Evolutionary conservation across 2,329 filamentous ascomycete species (phyloP), one percentile per base, ranked within the genome.

Genomic region (Cercospora beticola): DNA sequence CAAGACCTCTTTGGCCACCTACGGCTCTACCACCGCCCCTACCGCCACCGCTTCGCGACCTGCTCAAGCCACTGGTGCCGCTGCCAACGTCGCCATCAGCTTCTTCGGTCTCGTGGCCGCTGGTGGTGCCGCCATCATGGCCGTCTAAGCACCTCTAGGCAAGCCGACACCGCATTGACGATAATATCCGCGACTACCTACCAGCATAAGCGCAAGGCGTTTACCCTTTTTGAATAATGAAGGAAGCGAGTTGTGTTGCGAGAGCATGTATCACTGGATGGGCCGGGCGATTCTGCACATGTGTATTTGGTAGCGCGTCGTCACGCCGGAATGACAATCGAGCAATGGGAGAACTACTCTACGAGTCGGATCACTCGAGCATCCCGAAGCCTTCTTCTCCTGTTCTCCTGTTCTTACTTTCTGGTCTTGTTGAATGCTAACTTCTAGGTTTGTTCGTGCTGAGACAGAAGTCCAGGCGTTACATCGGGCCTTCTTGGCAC

Each of bases 121-220:
- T 26, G 82, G 80, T 64, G 80, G 78, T 71, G 72, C 81, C 43
- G 81, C 80, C 67, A 78, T 81, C 72, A 77, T 83, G 66, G 76
- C 75, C 68, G 66, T 77, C 67, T 78, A 76, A 71, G 59, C 49
- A 18, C 28, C 12, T 26, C 8, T 5, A 6, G 16, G 18, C 12
- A 57, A 43, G 40, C 40, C 7, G 16, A 58, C 16, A 26, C 4
- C 18, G 36, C 14, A 40, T 26, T 18, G 62, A 33, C 30, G 52
- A 40, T 49, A 23, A 52, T 56, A 56, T 56, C 36, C 43, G 54
- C 30, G 30, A 10, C 8, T 33, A 18, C 18, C 49, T 18, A 36
- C 14, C 16, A 30, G n/a, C 40, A 54, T 30, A 23, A 54, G 62
- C 43, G 43, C n/a, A 40, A 23, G 43, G 26, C 18, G 46, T 56